A percentile compares a stretch with the other conserved stretches of the same genome.
These are phyloP conservation scores for Thyridium curvatum DNA, from an alignment of 2,329 filamentous ascomycete genomes.

Conservation along the genomic window DNA sequence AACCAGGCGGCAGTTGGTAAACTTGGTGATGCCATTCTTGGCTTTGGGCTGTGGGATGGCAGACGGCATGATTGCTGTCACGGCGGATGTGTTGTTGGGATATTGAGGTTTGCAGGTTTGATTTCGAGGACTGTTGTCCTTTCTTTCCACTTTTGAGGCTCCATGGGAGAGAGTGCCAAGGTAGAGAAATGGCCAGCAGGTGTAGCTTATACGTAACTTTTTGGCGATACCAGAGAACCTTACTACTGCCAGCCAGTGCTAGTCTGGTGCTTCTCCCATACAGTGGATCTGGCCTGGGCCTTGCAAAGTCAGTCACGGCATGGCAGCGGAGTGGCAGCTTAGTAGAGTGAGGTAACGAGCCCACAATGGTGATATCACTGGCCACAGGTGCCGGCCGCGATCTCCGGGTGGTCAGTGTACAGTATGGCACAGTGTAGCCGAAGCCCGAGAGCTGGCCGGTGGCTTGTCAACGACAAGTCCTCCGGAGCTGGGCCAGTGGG, in stretches of 20 bases:
- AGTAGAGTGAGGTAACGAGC: not conserved
- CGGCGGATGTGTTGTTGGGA: not conserved
- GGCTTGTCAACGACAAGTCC: no score
- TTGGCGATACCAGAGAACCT: not conserved
- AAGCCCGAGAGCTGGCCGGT: not conserved
- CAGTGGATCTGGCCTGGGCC: no score
- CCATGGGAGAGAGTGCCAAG: constrained; percentile 4
- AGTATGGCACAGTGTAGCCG: not conserved
- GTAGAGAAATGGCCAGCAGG: not conserved
- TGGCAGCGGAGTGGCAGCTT: no score
- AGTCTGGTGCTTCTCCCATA: no score
- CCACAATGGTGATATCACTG: no score
- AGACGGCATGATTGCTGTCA: constrained; percentile 12
- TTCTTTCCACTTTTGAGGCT: constrained; percentile 3
- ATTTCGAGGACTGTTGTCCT: constrained; percentile 1
- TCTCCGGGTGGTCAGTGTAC: not conserved
- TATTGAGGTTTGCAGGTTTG: not conserved
- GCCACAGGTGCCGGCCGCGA: not conserved
- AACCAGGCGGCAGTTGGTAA: constrained; percentile 80
- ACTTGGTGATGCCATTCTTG: constrained; percentile 66
- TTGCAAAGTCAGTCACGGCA: no score
- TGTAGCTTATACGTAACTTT: not conserved
- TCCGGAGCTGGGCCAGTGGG: no score
- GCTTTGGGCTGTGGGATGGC: constrained; percentile 22
- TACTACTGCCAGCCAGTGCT: not conserved